Conservation (phyloP, 768 basidiomycete genomes). For the Leccinum imitatum region DNA sequence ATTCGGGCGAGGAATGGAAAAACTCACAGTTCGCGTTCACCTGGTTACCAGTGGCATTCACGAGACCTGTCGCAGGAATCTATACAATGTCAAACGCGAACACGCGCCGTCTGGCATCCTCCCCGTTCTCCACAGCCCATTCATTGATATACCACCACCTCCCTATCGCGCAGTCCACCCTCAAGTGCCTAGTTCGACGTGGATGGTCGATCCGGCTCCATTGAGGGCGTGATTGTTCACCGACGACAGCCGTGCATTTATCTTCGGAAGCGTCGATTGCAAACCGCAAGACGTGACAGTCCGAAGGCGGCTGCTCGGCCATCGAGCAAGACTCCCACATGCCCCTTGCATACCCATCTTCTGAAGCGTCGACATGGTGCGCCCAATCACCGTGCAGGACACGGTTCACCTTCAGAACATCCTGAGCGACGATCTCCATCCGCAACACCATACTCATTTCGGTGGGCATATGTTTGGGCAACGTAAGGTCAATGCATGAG, state of each 20-base stretch:
- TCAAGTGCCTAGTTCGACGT: neutral
- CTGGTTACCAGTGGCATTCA: neutral
- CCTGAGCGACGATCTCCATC: neutral
- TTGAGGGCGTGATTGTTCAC: neutral
- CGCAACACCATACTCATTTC: neutral
- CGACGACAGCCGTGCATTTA: neutral
- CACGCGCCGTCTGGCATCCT: neutral
- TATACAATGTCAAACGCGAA: neutral
- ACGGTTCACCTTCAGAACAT: neutral
- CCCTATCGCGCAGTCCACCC: neutral
- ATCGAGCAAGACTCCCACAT: neutral
- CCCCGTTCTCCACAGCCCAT: neutral
- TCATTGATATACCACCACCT: neutral
- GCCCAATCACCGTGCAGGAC: neutral
- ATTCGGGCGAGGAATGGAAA: neutral
- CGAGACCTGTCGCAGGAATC: too few relatives aligned
- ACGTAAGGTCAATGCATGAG: neutral
- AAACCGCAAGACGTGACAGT: neutral
- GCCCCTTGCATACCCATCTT: constrained; percentile 2
- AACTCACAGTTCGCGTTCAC: neutral
- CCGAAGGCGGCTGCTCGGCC: neutral
- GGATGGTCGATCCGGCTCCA: neutral
- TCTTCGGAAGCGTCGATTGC: constrained; percentile 1
- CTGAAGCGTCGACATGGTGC: neutral
- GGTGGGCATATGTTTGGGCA: neutral